Evolutionary conservation across 805 yeast genomes (phyloP), one percentile per base, ranked within the genome.

Genomic region (Metschnikowia rubicola): DNA sequence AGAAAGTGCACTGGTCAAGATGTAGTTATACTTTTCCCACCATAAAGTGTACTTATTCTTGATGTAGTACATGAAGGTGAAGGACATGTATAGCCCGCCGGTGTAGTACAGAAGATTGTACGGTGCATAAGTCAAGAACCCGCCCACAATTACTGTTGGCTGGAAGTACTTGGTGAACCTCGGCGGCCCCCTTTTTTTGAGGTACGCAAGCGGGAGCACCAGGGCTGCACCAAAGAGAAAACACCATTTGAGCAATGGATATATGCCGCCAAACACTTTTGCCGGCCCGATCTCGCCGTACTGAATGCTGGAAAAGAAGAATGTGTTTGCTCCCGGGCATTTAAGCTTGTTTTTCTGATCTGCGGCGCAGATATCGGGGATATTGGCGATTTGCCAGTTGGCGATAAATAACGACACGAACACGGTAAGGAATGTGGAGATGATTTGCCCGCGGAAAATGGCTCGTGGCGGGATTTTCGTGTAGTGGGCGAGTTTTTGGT

Each of bases 11-110:
- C 84, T 76, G 21, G 83, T 70, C 43, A 84, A 62, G 19, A 83
- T 73, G 59, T 82, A 84, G 61, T 83, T 84, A 63, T 85, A 85
- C 62, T 83, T 84, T 35, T 83, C 82, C 90, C 86, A 84, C 86
- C 86, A 77, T 19, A 71, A 62, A 39, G 74, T 59, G 61, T 77
- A 77, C 55, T 71, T 66, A 49, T 70, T 66, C 54, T 77, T 74
- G 55, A 81, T 65, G 56, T 71, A 71, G 64, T 74, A 80, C 68
- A 80, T 81, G 67, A 84, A 84, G 4, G 72, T 42, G 52, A 73
- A 74, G 5, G 87, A 85, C 35, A 79, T 48, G 56, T 73, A 73
- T 56, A 86, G 75, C 44, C 88, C 83, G 10, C 84, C 82, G 0
- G 90, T 88, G 32, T 64, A 67, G 54, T 69, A 70, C 63, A 70